Conservation (phyloP, 805 yeast species). For the Dipodascus geniculatus region DNA sequence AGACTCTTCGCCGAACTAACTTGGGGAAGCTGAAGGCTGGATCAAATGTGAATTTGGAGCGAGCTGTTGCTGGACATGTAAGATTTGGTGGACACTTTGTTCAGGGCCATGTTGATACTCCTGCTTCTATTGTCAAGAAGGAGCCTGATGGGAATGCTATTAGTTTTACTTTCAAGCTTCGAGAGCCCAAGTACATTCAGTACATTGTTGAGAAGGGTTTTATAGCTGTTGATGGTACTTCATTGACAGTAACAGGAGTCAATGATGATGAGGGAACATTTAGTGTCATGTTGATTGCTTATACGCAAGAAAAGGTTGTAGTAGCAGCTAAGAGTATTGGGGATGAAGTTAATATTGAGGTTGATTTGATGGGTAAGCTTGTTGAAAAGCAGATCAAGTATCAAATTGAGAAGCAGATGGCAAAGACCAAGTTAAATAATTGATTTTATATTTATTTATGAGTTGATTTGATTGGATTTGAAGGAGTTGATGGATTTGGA, state of each 20-base stretch:
- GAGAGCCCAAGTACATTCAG: constrained; percentile 45
- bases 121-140: constrained; percentile 49
- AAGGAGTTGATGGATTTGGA: too few relatives aligned
- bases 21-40: constrained; percentile 51
- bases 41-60: constrained; percentile 68
- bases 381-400: constrained; percentile 73
- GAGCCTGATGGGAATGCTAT: constrained; percentile 63
- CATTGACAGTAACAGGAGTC: constrained; percentile 76
- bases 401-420: constrained; percentile 38
- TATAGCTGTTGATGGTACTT: constrained; percentile 85
- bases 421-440: constrained; percentile 22
- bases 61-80: constrained; percentile 76
- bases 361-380: constrained; percentile 85
- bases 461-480: too few relatives aligned
- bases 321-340: constrained; percentile 56
- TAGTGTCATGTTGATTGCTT: constrained; percentile 81
- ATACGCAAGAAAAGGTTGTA: constrained; percentile 74
- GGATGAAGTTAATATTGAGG: constrained; percentile 76
- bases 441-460: too few relatives aligned
- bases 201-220: constrained; percentile 94
- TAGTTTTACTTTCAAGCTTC: constrained; percentile 58
- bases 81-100: constrained; percentile 96
- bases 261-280: constrained; percentile 48
- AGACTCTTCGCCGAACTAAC: constrained; percentile 73
- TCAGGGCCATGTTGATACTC: constrained; percentile 94